phyloP scores from a whole-genome alignment of 164 flowering plant genomes.

The Sedum album region DNA sequence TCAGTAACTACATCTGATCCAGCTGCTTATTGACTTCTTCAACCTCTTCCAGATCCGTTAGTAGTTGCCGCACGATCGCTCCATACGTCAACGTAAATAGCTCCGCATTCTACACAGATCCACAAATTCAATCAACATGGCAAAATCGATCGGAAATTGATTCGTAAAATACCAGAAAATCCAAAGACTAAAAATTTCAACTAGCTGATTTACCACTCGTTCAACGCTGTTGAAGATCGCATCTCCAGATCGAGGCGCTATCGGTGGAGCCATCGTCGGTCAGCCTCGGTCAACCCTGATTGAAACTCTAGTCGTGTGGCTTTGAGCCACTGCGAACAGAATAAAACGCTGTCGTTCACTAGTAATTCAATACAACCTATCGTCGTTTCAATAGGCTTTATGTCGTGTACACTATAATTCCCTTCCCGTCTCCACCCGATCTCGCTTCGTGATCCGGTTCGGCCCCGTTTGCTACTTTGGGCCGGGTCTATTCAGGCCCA shows the following conservation, averaged over 20 bases:
- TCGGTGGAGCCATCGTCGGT: conserved; percentile 28
- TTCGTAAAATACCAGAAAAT: background rate
- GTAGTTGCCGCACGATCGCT: conserved; percentile 79
- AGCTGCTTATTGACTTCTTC: conserved; percentile 96
- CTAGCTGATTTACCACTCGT: conserved; percentile 38
- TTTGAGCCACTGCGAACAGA: no score
- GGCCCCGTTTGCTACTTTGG: background rate
- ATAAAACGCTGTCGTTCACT: no score
- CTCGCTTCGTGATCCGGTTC: background rate
- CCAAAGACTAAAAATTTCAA: background rate
- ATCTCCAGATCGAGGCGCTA: conserved; percentile 77
- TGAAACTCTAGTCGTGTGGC: background rate
- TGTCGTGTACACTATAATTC: no score
- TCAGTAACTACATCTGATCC: conserved; percentile 63
- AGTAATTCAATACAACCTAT: no score
- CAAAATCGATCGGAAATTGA: background rate
- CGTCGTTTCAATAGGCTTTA: no score
- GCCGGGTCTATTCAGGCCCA: background rate
- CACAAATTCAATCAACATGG: background rate
- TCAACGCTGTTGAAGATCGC: conserved; percentile 75
- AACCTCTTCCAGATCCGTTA: conserved; percentile 90
- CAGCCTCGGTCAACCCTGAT: background rate
- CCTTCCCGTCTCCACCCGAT: no score
- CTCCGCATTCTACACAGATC: conserved; percentile 77
- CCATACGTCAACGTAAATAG: conserved; percentile 90